phyloP scores from a whole-genome alignment of 208 protist genomes.

The Trypanosoma brucei region DNA sequence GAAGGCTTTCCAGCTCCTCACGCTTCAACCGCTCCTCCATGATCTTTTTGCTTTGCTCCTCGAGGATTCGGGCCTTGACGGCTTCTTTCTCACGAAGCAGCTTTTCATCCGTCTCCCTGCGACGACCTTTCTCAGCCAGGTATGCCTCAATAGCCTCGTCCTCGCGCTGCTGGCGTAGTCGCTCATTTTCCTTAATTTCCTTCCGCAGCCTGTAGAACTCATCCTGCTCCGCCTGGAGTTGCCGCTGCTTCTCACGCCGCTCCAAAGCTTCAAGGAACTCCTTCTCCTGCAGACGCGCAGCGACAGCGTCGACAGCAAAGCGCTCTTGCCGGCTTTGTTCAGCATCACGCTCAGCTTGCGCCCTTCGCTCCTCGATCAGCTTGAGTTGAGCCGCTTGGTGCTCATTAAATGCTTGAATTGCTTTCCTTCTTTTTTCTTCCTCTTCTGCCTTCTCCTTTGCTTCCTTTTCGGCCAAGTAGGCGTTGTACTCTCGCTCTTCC shows the following conservation, averaged over 20 bases:
- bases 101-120: conserved; percentile 72
- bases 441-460: conserved; percentile 43
- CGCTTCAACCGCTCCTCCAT: conserved; percentile 79
- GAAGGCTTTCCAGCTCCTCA: conserved; percentile 75
- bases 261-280: conserved; percentile 73
- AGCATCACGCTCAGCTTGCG: conserved; percentile 46
- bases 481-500: conserved; percentile 66
- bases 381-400: conserved; percentile 78
- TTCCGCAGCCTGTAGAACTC: conserved; percentile 74
- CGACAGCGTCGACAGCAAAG: conserved; percentile 84
- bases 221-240: conserved; percentile 70
- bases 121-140: conserved; percentile 61
- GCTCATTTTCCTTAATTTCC: conserved; percentile 71
- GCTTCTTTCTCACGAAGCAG: conserved; percentile 64
- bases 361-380: conserved; percentile 69
- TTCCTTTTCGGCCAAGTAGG: conserved; percentile 48
- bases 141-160: conserved; percentile 78
- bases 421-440: conserved; percentile 38
- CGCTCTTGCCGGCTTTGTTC: conserved; percentile 71
- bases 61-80: conserved; percentile 69
- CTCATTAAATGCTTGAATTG: conserved; percentile 61
- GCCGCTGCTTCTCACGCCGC: conserved; percentile 66
- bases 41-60: conserved; percentile 80
- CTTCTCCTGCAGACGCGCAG: conserved; percentile 79
- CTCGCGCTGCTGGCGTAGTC: conserved; percentile 70